Evolutionary conservation across 371 early-diverging fungal genomes (phyloP), one percentile per base, ranked within the genome.

Genomic region (Mortierella sp.): DNA sequence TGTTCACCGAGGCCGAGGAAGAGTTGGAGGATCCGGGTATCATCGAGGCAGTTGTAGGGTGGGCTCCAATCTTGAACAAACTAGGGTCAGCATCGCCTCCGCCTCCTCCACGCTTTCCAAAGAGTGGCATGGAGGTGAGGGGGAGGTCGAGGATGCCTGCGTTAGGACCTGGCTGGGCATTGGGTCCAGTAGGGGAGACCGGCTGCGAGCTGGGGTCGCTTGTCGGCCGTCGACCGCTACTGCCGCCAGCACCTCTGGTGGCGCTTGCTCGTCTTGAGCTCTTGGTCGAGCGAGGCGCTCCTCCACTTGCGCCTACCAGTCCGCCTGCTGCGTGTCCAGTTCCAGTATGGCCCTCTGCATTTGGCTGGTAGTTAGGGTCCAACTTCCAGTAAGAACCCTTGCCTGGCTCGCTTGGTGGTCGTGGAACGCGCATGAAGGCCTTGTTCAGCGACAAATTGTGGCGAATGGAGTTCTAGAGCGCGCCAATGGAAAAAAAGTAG

Each of bases 401-500:
- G 31, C 99, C 99, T 8, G 96, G 96, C 76, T 96, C 96, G 78
- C 96, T 94, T 61, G 93, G 91, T 0, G 96, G 95, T 59, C 99
- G 92, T 10, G 98, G 98, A 4, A 98, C 92, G 71, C 97, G 95
- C 73, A 95, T 92, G 84, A 99, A 99, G 79, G 95, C 92, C 83
- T 96, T 96, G 89, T 99, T 99, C 37, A 99, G 90, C 5, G 98
- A 98, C 54, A 99, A 91, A 86, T 99, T 99, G 90, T 99, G 99
- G 37, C 99, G 95, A 71, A 99, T 97, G 2, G 98, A 98, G 88
- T 99, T 99, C 94, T 98, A 86, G 37, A 64, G 57, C 67, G 54
- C 26, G 24, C 10, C 10, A 37, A 21, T 67, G 43, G 16, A 48
- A 13, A 55, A 70, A 37, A 40, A 46, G 73, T 10, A 72, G 13